Evolutionary conservation across 139 green algal genomes (phyloP), one percentile per base, ranked within the genome.

Genomic region (Auxenochlorella pyrenoidosa): DNA sequence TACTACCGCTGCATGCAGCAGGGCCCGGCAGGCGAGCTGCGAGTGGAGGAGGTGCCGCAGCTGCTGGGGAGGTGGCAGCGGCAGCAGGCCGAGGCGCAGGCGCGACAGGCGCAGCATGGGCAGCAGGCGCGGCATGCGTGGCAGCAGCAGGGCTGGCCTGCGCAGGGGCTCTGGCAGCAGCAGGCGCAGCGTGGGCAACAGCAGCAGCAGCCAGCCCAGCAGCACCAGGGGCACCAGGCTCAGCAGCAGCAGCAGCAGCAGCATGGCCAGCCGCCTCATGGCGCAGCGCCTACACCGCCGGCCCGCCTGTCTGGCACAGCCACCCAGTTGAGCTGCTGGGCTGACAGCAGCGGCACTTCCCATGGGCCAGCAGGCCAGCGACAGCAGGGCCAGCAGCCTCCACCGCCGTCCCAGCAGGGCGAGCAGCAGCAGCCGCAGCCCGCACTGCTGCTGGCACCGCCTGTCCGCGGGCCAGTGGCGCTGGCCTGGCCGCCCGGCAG

Each of bases 1-100:
- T 51, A 51, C 38, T 51, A 78, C 71, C 71, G 38, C 18, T 78
- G 71, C 71, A 78, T 78, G 71, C 36, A n/a, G 71, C 38, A 51
- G 71, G 71, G 71, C 3, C 19, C 3, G 21, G 71, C 43, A 36
- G 71, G 38, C 26, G 71, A 51, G 71, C 18, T 78, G 38, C 38
- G 40, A 18, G 34, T 78, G 1, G 36, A 12, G 6, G 71, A 78
- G 4, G 36, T 78, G 71, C 71, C 71, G 24, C 19, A 32, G 16
- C 71, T 51, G 71, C 63, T 36, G 63, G 63, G 8, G 5, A 30
- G 32, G 63, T 44, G 15, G 36, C 71, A 78, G 38, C 71, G 43
- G 71, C 71, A 51, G 71, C 71, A 78, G 71, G 12, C 13, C 13
- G 18, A 18, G 66, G 30, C 34, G 66, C 66, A 73, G 66, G 30